Evolutionary conservation across 106 monocot genomes (phyloP).

Genomic region (Xerophyta viscosa): DNA sequence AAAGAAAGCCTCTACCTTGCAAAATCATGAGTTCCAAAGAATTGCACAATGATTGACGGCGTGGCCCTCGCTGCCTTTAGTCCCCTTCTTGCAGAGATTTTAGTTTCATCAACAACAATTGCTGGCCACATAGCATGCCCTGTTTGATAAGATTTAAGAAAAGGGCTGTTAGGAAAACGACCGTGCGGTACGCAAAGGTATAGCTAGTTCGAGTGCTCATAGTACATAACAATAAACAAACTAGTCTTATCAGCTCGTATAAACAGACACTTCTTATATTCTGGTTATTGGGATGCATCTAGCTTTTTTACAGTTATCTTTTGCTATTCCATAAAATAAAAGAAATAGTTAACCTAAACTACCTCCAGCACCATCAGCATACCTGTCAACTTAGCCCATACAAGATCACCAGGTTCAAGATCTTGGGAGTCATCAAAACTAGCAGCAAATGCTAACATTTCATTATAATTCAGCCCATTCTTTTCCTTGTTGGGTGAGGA

Average conservation of each 20-base stretch:
- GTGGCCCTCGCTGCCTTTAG: conserved; percentile 37
- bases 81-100: conserved; percentile 24
- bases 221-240: no score
- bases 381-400: conserved; percentile 98
- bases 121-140: conserved; percentile 99
- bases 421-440: conserved; percentile 62
- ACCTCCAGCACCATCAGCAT: not conserved
- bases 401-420: conserved; percentile 74
- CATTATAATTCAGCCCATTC: conserved; percentile 49
- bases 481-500: conserved; percentile 31
- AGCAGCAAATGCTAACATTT: conserved; percentile 76
- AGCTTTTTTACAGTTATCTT: no score
- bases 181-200: no score
- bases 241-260: no score
- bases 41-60: conserved; percentile 74
- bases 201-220: no score
- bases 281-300: no score
- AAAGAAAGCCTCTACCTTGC: no score
- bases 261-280: no score
- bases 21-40: conserved; percentile 99
- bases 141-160: conserved; percentile 25
- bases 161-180: not conserved
- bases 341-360: no score
- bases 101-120: conserved; percentile 67
- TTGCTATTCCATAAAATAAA: no score